These are phyloP conservation scores for Aspergillus sp. DNA, from an alignment of 2,329 filamentous ascomycete genomes.

Conservation along the genomic window DNA sequence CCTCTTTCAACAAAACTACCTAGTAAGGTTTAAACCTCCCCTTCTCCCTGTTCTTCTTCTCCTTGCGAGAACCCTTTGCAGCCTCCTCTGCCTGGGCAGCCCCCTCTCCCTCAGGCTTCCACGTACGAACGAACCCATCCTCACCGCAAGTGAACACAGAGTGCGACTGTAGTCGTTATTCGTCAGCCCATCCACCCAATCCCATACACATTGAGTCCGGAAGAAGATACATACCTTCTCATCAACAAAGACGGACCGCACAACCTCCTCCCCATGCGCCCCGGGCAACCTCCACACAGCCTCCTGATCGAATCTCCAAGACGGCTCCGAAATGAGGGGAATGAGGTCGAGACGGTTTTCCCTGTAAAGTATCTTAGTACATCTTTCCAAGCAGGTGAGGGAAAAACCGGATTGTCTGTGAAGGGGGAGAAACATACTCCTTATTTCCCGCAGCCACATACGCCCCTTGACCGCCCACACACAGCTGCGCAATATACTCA, in stretches of 20 bases:
- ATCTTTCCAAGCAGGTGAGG: not conserved
- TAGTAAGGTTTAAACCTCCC: conserved; percentile 43
- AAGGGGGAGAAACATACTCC: conserved; percentile 39
- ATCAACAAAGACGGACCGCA: conserved; percentile 50
- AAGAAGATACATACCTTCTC: conserved; percentile 40
- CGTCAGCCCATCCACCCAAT: not conserved
- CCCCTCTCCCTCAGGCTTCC: conserved; percentile 32
- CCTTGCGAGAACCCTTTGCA: conserved; percentile 32
- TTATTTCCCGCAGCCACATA: conserved; percentile 54
- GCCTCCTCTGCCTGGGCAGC: conserved; percentile 15
- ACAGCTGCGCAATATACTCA: conserved; percentile 62
- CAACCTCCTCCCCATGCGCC: conserved; percentile 52
- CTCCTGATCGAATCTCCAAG: conserved; percentile 44
- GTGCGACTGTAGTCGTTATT: conserved; percentile 31
- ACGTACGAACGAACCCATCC: conserved; percentile 46
- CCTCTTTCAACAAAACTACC: not conserved
- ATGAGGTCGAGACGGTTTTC: conserved; percentile 47
- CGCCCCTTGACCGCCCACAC: conserved; percentile 45
- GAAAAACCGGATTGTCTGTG: not conserved
- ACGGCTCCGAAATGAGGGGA: conserved; percentile 37
- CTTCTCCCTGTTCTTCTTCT: conserved; percentile 37
- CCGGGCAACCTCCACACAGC: conserved; percentile 47
- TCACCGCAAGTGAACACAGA: conserved; percentile 50
- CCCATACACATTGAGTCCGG: not conserved
- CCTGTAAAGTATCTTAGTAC: not conserved